These are phyloP conservation scores for Singerocomus rubriflavus DNA, from an alignment of 1,284 basidiomycete species.

Conservation along the genomic window DNA sequence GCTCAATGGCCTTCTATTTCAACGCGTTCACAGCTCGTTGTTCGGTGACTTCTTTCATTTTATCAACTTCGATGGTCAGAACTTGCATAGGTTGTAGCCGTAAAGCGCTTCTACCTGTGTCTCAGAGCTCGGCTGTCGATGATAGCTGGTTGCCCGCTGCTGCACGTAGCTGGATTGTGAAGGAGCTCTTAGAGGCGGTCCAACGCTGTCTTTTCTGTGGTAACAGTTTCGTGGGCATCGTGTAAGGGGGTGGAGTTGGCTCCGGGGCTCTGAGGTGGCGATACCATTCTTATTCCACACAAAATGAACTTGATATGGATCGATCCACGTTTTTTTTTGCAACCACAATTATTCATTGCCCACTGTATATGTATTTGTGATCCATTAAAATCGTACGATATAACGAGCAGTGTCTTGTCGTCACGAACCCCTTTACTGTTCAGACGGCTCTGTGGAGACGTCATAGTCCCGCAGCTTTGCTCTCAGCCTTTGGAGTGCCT, in stretches of 20 bases:
- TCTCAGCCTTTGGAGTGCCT: slow-evolving; percentile 37
- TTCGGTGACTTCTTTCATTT: slow-evolving; percentile 67
- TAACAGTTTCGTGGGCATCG: slow-evolving; percentile 59
- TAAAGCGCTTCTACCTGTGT: slow-evolving; percentile 61
- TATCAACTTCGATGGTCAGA: slow-evolving; percentile 62
- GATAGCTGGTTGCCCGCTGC: slow-evolving; percentile 42
- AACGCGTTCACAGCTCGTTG: slow-evolving; percentile 52
- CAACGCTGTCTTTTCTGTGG: slow-evolving; percentile 64
- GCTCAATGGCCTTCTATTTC: slow-evolving; percentile 16
- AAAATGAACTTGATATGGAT: slow-evolving; percentile 31
- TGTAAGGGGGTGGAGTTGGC: slow-evolving; percentile 30
- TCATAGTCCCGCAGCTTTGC: slow-evolving; percentile 26
- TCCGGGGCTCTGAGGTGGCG: slow-evolving; percentile 27
- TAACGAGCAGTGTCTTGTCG: slow-evolving; percentile 23
- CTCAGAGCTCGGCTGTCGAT: slow-evolving; percentile 28
- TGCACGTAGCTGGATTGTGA: slow-evolving; percentile 59
- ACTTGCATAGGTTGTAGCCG: slow-evolving; percentile 70
- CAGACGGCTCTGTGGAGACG: slow-evolving; percentile 13
- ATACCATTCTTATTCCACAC: slow-evolving; percentile 26
- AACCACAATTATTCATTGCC: slow-evolving; percentile 27
- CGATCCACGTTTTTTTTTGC: slow-evolving; percentile 25
- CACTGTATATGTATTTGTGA: slow-evolving; percentile 9
- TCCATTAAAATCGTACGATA: slow-evolving; percentile 35
- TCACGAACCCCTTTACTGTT: slow-evolving; percentile 27
- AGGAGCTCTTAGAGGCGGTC: slow-evolving; percentile 61